Conservation (phyloP, 129 eudicot species). For the Flaveria brownii region DNA sequence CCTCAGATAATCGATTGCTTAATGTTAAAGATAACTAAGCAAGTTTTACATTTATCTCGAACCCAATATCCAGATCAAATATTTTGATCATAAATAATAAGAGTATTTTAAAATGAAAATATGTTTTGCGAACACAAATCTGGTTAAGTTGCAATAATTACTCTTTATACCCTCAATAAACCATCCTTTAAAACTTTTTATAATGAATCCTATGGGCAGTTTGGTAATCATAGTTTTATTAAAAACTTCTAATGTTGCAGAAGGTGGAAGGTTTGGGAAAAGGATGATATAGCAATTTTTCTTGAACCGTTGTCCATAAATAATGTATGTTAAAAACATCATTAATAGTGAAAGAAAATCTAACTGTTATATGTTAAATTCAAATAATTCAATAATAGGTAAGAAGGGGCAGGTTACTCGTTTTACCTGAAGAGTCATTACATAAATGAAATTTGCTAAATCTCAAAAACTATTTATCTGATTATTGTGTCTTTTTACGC, state of each 20-base stretch:
- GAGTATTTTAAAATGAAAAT: background rate
- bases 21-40: conserved; percentile 3
- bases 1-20: background rate
- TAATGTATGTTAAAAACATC: background rate
- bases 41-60: background rate
- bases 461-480: background rate
- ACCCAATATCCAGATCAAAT: background rate
- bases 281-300: background rate
- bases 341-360: background rate
- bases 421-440: background rate
- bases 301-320: background rate
- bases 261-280: background rate
- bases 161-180: background rate
- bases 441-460: background rate
- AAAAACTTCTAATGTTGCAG: background rate
- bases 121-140: background rate
- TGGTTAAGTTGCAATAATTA: background rate
- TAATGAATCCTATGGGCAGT: background rate
- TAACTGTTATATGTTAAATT: background rate
- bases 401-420: background rate
- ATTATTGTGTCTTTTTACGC: background rate
- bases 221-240: background rate
- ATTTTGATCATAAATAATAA: background rate
- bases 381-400: background rate
- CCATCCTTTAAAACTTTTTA: background rate